Evolutionary conservation across 2,329 filamentous ascomycete species (phyloP), one percentile per base, ranked within the genome.

Genomic region (Pseudogymnoascus sp.): DNA sequence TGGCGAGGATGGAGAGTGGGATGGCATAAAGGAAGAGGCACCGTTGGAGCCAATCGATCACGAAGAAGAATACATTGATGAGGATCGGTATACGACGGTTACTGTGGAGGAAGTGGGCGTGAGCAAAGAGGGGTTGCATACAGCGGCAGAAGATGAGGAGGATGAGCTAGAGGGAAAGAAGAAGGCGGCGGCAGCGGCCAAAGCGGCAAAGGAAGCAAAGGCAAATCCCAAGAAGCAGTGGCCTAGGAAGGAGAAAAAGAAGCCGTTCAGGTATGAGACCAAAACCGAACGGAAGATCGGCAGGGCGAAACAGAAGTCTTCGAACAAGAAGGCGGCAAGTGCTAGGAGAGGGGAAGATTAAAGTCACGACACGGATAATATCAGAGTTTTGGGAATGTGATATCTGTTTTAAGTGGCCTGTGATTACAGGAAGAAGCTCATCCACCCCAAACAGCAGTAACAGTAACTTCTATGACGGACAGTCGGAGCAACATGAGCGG

Each of bases 31-130:
- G 18, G 58, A 69, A 21, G 65, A 70, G 36, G 75, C 76, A 15
- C 75, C 74, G 35, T 69, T 66, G 45, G 73, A 80, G 39, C 80
- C 85, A 21, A 75, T 94, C 48, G 87, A 95, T 72, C 86, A 90
- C 68, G 89, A 96, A 73, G 92, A 93, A 67, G 92, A 97, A 74
- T 99, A 97, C 76, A 84, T 97, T 67, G 94, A 99, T 74, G 94
- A 97, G 73, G 93, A 97, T 74, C 89, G 89, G 72, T 97, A 91
- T 73, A 97, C 94, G 0, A 96, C 91, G 0, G 94, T 99, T 27
- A 97, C 90, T 0, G 87, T 99, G 1, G 93, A 97, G 73, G 88
- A 89, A 9, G 91, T 99, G 67, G 88, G 87, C 65, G 83, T 95
- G 13, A 87, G 88, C 10, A 84, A 85, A 67, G 85, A 92, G 61